These are phyloP conservation scores for Ustilago trichophora DNA, from an alignment of 1,284 basidiomycete genomes.

Conservation along the genomic window DNA sequence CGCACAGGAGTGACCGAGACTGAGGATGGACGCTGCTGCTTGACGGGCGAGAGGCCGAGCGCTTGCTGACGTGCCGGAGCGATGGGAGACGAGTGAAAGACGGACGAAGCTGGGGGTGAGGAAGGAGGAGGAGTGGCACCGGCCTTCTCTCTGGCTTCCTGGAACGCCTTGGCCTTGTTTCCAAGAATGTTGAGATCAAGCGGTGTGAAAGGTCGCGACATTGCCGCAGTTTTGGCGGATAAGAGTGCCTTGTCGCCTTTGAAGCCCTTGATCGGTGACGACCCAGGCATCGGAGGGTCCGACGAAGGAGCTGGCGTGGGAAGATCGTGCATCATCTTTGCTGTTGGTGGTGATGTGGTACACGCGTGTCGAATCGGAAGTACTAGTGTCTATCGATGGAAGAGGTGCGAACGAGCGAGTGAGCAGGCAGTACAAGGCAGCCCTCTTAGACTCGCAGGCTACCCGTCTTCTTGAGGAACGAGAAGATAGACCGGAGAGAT, in stretches of 20 bases:
- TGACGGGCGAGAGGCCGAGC: constrained; percentile 34
- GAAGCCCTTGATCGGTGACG: constrained; percentile 28
- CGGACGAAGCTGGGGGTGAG: constrained; percentile 36
- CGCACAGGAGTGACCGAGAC: constrained; percentile 6
- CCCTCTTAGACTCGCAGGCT: too few species aligned
- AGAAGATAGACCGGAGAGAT: too few species aligned
- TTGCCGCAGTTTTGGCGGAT: constrained; percentile 8
- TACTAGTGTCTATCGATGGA: too few species aligned
- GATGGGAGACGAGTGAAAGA: constrained; percentile 29
- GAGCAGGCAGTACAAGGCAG: too few species aligned
- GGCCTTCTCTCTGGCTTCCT: constrained; percentile 20
- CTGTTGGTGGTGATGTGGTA: neutral
- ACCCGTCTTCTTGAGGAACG: too few species aligned
- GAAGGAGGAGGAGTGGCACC: constrained; percentile 44
- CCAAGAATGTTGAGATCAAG: constrained; percentile 38
- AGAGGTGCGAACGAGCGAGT: too few species aligned
- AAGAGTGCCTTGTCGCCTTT: constrained; percentile 16
- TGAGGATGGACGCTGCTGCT: constrained; percentile 27
- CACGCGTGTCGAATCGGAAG: neutral
- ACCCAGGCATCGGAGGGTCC: constrained; percentile 45
- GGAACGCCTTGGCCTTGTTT: constrained; percentile 25
- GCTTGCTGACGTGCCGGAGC: constrained; percentile 11
- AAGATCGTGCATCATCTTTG: constrained; percentile 45
- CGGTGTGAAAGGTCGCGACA: constrained; percentile 29
- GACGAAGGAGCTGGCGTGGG: constrained; percentile 49